A percentile compares a stretch with the other conserved stretches of the same genome.
These are phyloP conservation scores for Phialophora tarda DNA, from an alignment of 2,329 filamentous ascomycete species.

Conservation along the genomic window DNA sequence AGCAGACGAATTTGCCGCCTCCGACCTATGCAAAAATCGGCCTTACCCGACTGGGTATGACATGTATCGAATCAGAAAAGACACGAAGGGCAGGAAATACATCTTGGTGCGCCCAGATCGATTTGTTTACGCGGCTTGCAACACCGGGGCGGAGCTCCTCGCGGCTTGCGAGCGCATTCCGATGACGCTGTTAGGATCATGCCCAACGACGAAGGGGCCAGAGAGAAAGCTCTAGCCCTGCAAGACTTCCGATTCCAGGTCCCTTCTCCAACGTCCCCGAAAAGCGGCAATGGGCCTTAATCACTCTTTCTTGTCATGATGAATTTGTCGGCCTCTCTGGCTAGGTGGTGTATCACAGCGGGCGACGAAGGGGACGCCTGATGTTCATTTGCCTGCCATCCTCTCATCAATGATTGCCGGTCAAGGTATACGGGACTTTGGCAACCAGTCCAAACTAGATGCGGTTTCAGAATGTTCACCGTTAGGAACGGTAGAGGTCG, in stretches of 20 bases:
- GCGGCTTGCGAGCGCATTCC: slow-evolving; percentile 15
- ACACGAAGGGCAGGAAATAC: slow-evolving; percentile 38
- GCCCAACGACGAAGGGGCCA: neutral
- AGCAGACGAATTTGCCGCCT: slow-evolving; percentile 41
- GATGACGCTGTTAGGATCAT: slow-evolving; percentile 10
- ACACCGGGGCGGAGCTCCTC: slow-evolving; percentile 37
- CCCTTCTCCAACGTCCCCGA: neutral
- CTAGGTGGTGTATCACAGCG: neutral
- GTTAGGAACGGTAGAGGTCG: neutral
- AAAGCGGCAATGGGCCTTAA: neutral
- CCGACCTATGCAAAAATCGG: slow-evolving; percentile 41
- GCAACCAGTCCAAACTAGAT: neutral
- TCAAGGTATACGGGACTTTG: neutral
- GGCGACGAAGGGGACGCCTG: neutral
- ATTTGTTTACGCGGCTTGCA: slow-evolving; percentile 45
- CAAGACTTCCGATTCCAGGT: neutral
- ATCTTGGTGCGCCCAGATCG: slow-evolving; percentile 44
- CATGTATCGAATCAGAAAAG: slow-evolving; percentile 37
- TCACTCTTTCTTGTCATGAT: neutral
- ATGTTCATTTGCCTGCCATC: neutral
- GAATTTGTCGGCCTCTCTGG: neutral
- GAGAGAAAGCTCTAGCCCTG: neutral
- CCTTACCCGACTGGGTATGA: slow-evolving; percentile 43
- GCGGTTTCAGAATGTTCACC: neutral
- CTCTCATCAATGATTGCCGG: neutral